phyloP scores from a whole-genome alignment of 164 flowering plant genomes.

The Sedum album region DNA sequence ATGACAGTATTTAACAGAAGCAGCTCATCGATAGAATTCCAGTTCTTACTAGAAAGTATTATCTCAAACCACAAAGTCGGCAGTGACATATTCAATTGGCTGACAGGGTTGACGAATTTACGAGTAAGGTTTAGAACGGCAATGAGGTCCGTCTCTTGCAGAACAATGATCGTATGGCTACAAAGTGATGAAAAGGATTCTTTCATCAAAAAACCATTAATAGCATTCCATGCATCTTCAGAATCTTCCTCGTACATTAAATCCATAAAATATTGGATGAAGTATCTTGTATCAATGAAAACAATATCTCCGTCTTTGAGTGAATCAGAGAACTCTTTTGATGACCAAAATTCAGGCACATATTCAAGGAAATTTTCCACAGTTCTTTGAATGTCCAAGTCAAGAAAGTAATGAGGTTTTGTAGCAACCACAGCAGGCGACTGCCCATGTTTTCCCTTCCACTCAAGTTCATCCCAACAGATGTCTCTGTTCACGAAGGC shows the following conservation, averaged over 20 bases:
- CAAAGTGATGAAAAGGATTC: conserved; percentile 63
- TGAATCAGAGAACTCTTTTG: conserved; percentile 73
- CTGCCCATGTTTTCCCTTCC: conserved; percentile 97
- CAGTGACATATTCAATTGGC: conserved; percentile 9
- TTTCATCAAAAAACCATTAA: conserved; percentile 50
- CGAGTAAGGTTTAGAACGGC: conserved; percentile 33
- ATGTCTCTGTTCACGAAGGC: conserved; percentile 82
- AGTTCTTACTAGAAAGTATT: conserved; percentile 31
- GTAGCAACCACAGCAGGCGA: conserved; percentile 97
- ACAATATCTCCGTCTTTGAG: conserved; percentile 74
- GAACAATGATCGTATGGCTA: conserved; percentile 62
- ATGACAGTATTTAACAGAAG: conserved; percentile 32
- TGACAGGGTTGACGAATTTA: conserved; percentile 24
- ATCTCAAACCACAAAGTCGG: conserved; percentile 21
- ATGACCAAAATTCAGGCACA: conserved; percentile 95
- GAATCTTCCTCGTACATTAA: conserved; percentile 68
- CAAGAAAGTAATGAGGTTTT: conserved; percentile 95
- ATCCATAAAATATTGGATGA: conserved; percentile 48
- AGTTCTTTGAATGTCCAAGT: conserved; percentile 68
- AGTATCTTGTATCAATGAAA: conserved; percentile 46
- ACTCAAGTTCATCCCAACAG: conserved; percentile 98
- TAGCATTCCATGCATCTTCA: conserved; percentile 55
- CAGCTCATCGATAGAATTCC: conserved; percentile 49
- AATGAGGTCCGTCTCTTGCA: conserved; percentile 51
- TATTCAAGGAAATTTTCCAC: conserved; percentile 83